Base-by-base conservation (phyloP, 2,329 filamentous ascomycete genomes). In the Pseudogymnoascus sp. region DNA sequence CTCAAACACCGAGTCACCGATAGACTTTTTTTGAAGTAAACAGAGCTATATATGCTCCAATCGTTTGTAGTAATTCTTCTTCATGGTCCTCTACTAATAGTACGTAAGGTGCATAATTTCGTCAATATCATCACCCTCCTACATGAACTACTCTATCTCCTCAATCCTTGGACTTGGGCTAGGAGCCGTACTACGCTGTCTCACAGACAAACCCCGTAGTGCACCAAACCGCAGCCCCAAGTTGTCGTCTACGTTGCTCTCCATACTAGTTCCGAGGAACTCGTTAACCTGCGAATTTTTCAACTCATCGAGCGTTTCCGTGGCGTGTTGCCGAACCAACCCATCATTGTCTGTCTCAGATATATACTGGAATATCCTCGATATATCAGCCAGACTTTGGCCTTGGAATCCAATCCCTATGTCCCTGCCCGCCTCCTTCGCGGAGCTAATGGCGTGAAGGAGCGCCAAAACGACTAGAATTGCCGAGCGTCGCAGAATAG, bases 401-500 rank as follows among this genome's bases (percentile, higher is more conserved):
- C 80, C 76, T 1, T 78, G 81, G 43, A 86, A 74, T 1, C 80
- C 82, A 64, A 86, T 84, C 0, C 78, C 80, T 12, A 84, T 72
- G 8, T 73, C 76, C 58, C 70, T 77, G 3, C 78, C 74, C 10
- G 73, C 68, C 59, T 83, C 76, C 63, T 78, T 78, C 5, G 81
- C 82, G 2, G 74, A 73, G 64, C 87, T 81, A 35, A 90, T 73
- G 0, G 84, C 83, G 63, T 76, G 78, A 31, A 90, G 76, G 65
- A 91, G 81, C 41, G 80, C 80, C 64, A 89, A 75, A 6, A 91
- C 74, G 23, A 87, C 76, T 39, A 90, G 66, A 35, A 89, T 83
- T 3, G 88, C 88, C 6, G 87, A 82, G 21, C 89, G 79, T 29
- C 89, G 78, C 61, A 91, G 70, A 37, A 91, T 89, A 0, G 80